Evolutionary conservation across 83 land plant genomes (phyloP).

Genomic region (Picea abies): DNA sequence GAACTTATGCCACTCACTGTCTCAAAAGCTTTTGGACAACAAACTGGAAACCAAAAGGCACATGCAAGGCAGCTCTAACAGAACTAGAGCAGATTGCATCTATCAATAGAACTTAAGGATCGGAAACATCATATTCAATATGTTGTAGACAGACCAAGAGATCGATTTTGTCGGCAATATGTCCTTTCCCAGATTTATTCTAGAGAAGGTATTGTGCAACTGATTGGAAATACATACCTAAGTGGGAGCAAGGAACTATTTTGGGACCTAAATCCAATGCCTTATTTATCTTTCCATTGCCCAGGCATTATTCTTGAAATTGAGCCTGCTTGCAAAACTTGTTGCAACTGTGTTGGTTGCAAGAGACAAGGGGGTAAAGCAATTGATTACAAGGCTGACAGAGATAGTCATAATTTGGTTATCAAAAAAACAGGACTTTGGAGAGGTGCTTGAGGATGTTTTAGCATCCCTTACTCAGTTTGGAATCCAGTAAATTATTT

Average conservation of each 20-base stretch:
- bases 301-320: slow-evolving; percentile 75
- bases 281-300: slow-evolving; percentile 73
- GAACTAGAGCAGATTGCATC: too few species aligned
- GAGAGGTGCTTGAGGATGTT: slow-evolving; percentile 80
- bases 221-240: slow-evolving; percentile 71
- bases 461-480: slow-evolving; percentile 52
- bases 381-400: too few species aligned
- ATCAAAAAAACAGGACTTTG: slow-evolving; percentile 84
- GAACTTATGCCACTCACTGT: too few species aligned
- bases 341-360: slow-evolving; percentile 80
- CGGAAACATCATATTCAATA: slow-evolving; percentile 79
- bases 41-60: too few species aligned
- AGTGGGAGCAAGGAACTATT: slow-evolving; percentile 47
- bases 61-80: too few species aligned
- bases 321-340: slow-evolving; percentile 71
- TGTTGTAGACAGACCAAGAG: slow-evolving; percentile 77
- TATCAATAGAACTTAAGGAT: too few species aligned
- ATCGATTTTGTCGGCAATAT: slow-evolving; percentile 82
- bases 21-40: slow-evolving; percentile 6
- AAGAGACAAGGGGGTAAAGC: slow-evolving; percentile 75
- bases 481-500: slow-evolving; percentile 90
- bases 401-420: slow-evolving; percentile 86
- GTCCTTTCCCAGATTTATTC: slow-evolving; percentile 77
- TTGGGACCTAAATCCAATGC: slow-evolving; percentile 22
- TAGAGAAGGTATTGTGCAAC: slow-evolving; percentile 71